Conservation (phyloP, 257 asterid genomes). For the Salvia splendens region DNA sequence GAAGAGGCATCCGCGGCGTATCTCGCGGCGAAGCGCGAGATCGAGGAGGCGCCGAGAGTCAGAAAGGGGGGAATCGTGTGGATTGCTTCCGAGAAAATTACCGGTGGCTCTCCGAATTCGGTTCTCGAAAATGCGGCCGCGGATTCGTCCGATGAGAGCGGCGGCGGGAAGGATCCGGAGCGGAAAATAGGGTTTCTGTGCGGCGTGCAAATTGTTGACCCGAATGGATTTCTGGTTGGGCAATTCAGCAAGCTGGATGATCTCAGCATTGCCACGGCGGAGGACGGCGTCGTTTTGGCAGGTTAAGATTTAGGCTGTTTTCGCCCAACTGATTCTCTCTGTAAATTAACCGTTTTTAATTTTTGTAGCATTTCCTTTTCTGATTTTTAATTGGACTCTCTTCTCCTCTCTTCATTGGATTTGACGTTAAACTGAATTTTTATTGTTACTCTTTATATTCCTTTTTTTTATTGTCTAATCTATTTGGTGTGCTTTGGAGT, state of each 20-base stretch:
- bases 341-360: background rate
- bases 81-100: no score
- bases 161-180: background rate
- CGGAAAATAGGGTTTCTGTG: constrained; percentile 28
- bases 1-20: constrained; percentile 50
- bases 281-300: constrained; percentile 17
- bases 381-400: no score
- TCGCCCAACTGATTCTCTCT: background rate
- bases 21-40: constrained; percentile 24
- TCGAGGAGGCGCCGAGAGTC: no score
- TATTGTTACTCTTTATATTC: no score
- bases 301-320: background rate
- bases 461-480: no score
- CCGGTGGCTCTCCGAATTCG: no score
- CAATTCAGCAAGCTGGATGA: constrained; percentile 46
- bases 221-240: constrained; percentile 40
- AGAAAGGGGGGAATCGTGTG: no score
- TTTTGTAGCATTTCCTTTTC: no score
- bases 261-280: constrained; percentile 37
- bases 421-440: no score
- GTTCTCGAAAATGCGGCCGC: no score
- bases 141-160: constrained; percentile 1
- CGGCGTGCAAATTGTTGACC: constrained; percentile 39
- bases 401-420: no score
- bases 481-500: no score